phyloP scores from a whole-genome alignment of 345 rosid genomes.

The Murraya koenigii region DNA sequence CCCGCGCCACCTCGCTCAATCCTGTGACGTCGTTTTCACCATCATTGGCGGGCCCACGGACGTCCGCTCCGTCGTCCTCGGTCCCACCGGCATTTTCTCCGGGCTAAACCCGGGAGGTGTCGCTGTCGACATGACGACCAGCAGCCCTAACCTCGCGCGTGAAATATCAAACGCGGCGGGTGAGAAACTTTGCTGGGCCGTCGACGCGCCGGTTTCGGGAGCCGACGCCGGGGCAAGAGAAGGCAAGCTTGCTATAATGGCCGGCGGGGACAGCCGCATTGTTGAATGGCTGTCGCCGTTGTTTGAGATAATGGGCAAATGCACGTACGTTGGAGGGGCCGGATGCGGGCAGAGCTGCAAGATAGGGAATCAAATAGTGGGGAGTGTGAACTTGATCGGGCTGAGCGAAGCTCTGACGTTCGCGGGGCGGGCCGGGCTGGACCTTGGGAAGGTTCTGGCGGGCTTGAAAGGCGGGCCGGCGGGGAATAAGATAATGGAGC shows the following conservation, averaged over 20 bases:
- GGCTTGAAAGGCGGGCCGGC: conserved; percentile 64
- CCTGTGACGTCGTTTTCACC: conserved; percentile 67
- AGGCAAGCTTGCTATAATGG: conserved; percentile 60
- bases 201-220: conserved; percentile 79
- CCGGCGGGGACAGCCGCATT: conserved; percentile 58
- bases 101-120: conserved; percentile 60
- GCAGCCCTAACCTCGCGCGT: conserved; percentile 60
- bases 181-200: conserved; percentile 50
- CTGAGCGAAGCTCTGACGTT: conserved; percentile 74
- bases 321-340: conserved; percentile 61
- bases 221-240: conserved; percentile 74
- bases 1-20: conserved; percentile 43
- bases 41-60: conserved; percentile 80
- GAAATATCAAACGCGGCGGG: conserved; percentile 52
- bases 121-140: conserved; percentile 65
- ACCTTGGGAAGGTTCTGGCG: conserved; percentile 40
- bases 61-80: conserved; percentile 61
- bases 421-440: conserved; percentile 65
- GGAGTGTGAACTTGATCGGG: conserved; percentile 65
- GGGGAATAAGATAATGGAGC: conserved; percentile 64
- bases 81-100: conserved; percentile 46
- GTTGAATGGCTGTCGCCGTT: conserved; percentile 63
- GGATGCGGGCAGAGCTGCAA: conserved; percentile 83
- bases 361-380: conserved; percentile 75
- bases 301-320: conserved; percentile 53